phyloP scores from a whole-genome alignment of 1,139 yeast genomes.

The Hyphopichia buzzinii region DNA sequence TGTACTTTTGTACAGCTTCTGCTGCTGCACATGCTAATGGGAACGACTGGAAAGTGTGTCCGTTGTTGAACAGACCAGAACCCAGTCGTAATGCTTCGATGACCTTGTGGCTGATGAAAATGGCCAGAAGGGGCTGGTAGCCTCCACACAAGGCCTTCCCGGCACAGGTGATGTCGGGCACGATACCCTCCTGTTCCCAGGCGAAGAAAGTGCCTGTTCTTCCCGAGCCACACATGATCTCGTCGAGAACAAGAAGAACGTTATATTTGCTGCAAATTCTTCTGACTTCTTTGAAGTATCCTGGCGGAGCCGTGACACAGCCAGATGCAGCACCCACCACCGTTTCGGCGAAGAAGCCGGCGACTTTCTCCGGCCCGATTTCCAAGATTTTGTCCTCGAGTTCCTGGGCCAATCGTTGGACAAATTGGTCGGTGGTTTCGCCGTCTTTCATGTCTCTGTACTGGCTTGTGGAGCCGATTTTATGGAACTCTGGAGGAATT shows the following conservation, averaged over 20 bases:
- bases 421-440: constrained; percentile 14
- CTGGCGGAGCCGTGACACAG: constrained; percentile 12
- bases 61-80: constrained; percentile 12
- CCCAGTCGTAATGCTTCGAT: constrained; percentile 12
- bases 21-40: constrained; percentile 17
- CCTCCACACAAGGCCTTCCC: constrained; percentile 20
- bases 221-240: constrained; percentile 17
- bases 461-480: constrained; percentile 14
- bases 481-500: constrained; percentile 11
- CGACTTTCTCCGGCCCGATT: constrained; percentile 14
- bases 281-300: constrained; percentile 12
- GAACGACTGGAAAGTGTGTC: constrained; percentile 18
- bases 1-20: constrained; percentile 14
- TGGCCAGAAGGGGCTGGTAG: constrained; percentile 16
- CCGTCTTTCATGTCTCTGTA: constrained; percentile 10
- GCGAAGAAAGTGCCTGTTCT: constrained; percentile 17
- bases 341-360: constrained; percentile 13
- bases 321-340: constrained; percentile 14
- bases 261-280: constrained; percentile 14
- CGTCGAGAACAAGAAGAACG: constrained; percentile 14
- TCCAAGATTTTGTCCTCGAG: constrained; percentile 15
- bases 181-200: constrained; percentile 16
- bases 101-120: constrained; percentile 14
- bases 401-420: constrained; percentile 12
- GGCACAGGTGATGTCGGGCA: constrained; percentile 16